These are phyloP conservation scores for Craterostigma plantagineum DNA, from an alignment of 257 asterid genomes.

Conservation along the genomic window DNA sequence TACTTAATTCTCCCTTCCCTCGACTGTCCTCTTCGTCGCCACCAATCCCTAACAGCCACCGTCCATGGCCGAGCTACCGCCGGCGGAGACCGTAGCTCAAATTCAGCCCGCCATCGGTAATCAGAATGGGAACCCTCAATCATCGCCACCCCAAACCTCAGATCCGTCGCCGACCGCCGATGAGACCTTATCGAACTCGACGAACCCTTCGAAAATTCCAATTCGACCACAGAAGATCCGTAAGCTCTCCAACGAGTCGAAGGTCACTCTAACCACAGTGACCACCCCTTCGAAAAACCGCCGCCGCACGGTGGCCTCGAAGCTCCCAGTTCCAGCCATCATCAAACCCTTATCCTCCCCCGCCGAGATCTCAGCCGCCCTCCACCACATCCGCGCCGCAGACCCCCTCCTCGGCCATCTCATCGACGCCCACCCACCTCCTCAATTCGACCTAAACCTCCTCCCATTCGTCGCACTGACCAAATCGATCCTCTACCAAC, in stretches of 20 bases:
- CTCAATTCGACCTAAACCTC: slow-evolving; percentile 41
- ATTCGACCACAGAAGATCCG: slow-evolving; percentile 90
- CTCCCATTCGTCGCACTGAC: slow-evolving; percentile 59
- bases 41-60: no score
- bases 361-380: slow-evolving; percentile 48
- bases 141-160: no score
- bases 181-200: slow-evolving; percentile 19
- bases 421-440: slow-evolving; percentile 43
- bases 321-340: slow-evolving; percentile 33
- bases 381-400: slow-evolving; percentile 40
- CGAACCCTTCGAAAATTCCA: slow-evolving; percentile 79
- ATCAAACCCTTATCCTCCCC: slow-evolving; percentile 50
- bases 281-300: slow-evolving; percentile 24
- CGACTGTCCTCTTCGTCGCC: no score
- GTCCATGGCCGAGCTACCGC: no score
- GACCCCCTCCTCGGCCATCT: slow-evolving; percentile 48
- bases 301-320: slow-evolving; percentile 36
- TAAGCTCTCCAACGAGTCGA: slow-evolving; percentile 31
- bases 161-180: slow-evolving; percentile 4
- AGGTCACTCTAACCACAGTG: slow-evolving; percentile 9
- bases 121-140: no score
- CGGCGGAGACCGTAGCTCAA: no score
- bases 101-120: no score
- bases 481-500: slow-evolving; percentile 76
- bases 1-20: no score